Evolutionary conservation across 768 basidiomycete genomes (phyloP), one percentile per base, ranked within the genome.

Genomic region (Rhodocollybia butyracea): DNA sequence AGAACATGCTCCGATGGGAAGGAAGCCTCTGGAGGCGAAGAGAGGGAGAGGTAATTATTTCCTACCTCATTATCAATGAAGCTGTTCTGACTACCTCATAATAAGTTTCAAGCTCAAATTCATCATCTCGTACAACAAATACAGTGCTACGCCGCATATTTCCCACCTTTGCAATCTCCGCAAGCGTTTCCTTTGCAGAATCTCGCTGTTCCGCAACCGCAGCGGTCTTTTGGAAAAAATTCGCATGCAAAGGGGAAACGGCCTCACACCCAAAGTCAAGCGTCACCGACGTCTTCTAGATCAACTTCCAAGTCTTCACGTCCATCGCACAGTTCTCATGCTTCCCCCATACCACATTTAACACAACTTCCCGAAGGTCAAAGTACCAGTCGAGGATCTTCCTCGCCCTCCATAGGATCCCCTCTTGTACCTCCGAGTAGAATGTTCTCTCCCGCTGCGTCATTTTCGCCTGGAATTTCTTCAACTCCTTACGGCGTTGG

Each of bases 81-180:
- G 26, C 11, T 11, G 46, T 48, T 46, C 36, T 57, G 27, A 47
- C 38, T 46, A 13, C 45, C 24, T 55, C 43, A 55, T 27, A 51
- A 48, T 22, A 62, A 84, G 84, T 71, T 84, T 7, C 82, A 84
- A 61, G 63, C 72, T 1, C 84, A 84, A 47, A 69, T 84, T 31
- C 74, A 80, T 45, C 76, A 83, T 55, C 64, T 83, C 17, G 73
- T 76, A 68, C 78, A 81, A 48, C 83, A 83, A 52, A 57, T 84
- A 3, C 83, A 85, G 42, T 66, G 68, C 10, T 80, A 83, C 60
- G 70, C 72, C 0, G 64, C 74, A 2, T 58, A 76, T 19, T 67
- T 75, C 31, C 66, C 73, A 17, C 61, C 67, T n/a, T n/a, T n/a
- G n/a, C n/a, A n/a, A 55, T 57, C 60, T 54, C 60, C 63, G 0